Conservation (phyloP, 1,284 basidiomycete species). For the Lentinula novae-zelandiae region DNA sequence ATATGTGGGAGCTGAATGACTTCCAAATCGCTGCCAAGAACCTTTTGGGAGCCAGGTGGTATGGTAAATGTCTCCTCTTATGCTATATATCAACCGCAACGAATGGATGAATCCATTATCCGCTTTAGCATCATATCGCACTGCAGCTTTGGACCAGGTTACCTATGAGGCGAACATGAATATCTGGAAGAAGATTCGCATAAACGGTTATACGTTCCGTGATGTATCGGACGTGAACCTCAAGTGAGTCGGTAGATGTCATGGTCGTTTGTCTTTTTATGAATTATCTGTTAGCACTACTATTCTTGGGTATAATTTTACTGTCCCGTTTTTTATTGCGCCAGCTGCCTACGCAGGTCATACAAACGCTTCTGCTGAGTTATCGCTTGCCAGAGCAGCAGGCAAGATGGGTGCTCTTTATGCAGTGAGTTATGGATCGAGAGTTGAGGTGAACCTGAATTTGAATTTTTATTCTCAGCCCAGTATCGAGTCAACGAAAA, state of each 20-base stretch:
- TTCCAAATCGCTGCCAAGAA: conserved; percentile 28
- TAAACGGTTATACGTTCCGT: conserved; percentile 23
- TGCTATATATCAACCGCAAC: background rate
- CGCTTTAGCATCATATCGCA: conserved; percentile 13
- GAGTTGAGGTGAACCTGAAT: background rate
- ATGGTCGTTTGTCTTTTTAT: background rate
- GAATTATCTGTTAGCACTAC: conserved; percentile 18
- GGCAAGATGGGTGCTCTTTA: conserved; percentile 24
- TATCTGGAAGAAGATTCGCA: conserved; percentile 22
- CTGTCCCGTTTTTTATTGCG: conserved; percentile 26
- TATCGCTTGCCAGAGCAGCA: conserved; percentile 22
- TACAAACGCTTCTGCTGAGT: conserved; percentile 21
- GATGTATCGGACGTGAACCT: conserved; percentile 23
- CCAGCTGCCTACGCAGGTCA: conserved; percentile 25
- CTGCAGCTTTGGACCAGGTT: conserved; percentile 19
- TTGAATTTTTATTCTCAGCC: conserved; percentile 16
- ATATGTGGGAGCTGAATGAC: conserved; percentile 25
- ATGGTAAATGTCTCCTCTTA: conserved; percentile 16
- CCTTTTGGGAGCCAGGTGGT: conserved; percentile 17
- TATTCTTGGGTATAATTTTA: conserved; percentile 26
- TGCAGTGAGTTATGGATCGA: conserved; percentile 16
- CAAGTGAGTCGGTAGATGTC: conserved; percentile 15
- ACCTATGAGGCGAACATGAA: conserved; percentile 26
- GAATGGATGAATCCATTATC: background rate
- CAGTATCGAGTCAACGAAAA: conserved; percentile 25